Base-by-base conservation (phyloP, 2,329 filamentous ascomycete genomes). In the Sporothrix pallida region DNA sequence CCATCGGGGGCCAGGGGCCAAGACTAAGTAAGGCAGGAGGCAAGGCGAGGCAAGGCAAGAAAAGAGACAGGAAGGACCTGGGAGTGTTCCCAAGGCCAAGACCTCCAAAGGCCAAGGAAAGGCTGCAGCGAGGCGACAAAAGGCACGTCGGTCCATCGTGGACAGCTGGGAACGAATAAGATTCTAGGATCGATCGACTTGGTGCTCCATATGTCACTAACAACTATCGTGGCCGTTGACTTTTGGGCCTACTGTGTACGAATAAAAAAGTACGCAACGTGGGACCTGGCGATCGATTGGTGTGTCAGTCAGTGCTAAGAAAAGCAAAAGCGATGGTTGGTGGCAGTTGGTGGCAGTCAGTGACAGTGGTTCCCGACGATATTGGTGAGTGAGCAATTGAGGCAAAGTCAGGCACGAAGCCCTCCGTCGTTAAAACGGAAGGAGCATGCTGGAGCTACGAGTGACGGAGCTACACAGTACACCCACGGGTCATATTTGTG, bases 1-100 rank as follows among this genome's bases (percentile, higher is more conserved):
- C 31, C 31, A 37, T 46, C 37, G 60, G 37, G 58, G 37, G 60
- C 37, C 31, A 63, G 31, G 60, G 60, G 60, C 31, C 60, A 44
- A 44, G 60, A 12, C 20, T 26, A 8, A 23, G 52, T 56, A 15
- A 12, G 2, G 17, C 26, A 63, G 31, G 13, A 42, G 23, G 23
- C 23, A 4, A 42, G 37, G 23, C 23, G 1, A 42, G 37, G 56
- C 31, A 58, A 23, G 10, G 26, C 10, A 20, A 10, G 15, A 62
- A 44, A 44, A 13, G 1, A 62, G 20, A 62, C 5, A 42, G 10
- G 15, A 7, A 62, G 12, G 12, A 54, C n/a, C n/a, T n/a, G n/a
- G n/a, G n/a, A n/a, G n/a, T n/a, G n/a, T n/a, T n/a, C n/a, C n/a
- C n/a, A n/a, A n/a, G n/a, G 23, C 23, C 23, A 26, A 37, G 31